Percentiles rank a stretch among this genome's conserved stretches.
phyloP scores from a whole-genome alignment of 768 basidiomycete species.

The Chalciporus piperatus region DNA sequence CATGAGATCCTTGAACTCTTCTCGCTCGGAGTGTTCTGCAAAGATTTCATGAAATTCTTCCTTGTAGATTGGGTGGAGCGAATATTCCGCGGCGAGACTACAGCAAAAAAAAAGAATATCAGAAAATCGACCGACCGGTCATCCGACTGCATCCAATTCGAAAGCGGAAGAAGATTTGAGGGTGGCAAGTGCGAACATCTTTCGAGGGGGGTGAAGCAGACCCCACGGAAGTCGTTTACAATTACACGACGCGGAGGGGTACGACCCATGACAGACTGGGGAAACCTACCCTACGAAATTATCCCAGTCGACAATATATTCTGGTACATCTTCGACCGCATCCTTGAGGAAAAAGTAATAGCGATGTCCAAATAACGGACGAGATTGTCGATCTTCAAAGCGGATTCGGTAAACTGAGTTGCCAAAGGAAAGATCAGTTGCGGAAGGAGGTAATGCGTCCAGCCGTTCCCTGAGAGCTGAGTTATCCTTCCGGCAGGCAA shows the following conservation, averaged over 20 bases:
- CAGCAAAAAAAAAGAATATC: conserved; percentile 2
- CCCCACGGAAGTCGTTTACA: neutral
- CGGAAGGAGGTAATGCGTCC: conserved; percentile 62
- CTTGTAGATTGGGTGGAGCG: conserved; percentile 70
- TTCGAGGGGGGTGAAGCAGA: too few species aligned
- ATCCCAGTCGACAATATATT: conserved; percentile 96
- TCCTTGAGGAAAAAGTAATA: conserved; percentile 94
- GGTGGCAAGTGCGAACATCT: neutral
- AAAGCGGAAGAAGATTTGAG: neutral
- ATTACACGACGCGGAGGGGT: neutral
- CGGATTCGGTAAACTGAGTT: conserved; percentile 88
- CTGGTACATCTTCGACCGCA: conserved; percentile 96
- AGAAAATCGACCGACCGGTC: conserved; percentile 5
- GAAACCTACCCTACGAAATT: conserved; percentile 75
- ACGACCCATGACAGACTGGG: neutral
- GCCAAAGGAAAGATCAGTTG: conserved; percentile 76
- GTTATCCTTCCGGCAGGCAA: conserved; percentile 13
- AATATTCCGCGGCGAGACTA: conserved; percentile 84
- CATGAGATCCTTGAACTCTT: conserved; percentile 82
- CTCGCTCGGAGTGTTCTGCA: conserved; percentile 70
- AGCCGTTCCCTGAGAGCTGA: conserved; percentile 57
- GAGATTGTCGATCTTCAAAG: conserved; percentile 68
- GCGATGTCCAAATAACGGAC: conserved; percentile 79
- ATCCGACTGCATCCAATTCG: neutral
- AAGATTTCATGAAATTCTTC: conserved; percentile 91